Base-by-base conservation (phyloP, 768 basidiomycete species). In the Boletus subparvulus region DNA sequence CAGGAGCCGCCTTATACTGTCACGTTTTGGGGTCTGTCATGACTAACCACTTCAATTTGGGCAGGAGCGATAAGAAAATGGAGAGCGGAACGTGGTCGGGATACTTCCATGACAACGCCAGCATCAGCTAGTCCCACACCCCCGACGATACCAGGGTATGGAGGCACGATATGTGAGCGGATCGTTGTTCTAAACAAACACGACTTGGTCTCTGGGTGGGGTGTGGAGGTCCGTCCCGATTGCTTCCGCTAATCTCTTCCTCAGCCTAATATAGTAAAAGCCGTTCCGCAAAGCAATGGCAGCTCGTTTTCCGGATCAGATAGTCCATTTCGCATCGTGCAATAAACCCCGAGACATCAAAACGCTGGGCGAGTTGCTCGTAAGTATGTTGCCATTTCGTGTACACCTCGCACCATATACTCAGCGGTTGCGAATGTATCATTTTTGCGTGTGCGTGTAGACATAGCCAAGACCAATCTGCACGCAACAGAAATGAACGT, bases 121-220 rank as follows among this genome's bases (percentile, higher is more conserved):
- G 64, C 77, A 45, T 72, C 74, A 55, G 65, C 73, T 37, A 14
- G 41, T n/a, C 40, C 54, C 50, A 45, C 46, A 39, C 2, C 37
- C 6, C 45, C 53, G 16, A 35, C 51, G 30, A 33, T 52, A 40
- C 48, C 66, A 13, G 70, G 65, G 13, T 65, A 70, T 46, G 69
- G 71, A 28, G 64, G 65, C 9, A 58, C 58, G 24, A 70, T 84
- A 49, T 91, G 91, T 65, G 90, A 95, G 73, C 88, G 90, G 54
- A 81, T 98, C 35, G 84, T 99, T 43, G 90, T 98, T 12, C 80
- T 98, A 60, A 96, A 92, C 66, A 98, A 98, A 76, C 82, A 89
- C 41, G 97, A 98, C 74, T 78, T 98, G 50, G 94, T 95, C 10
- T 85, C 94, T 41, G 78, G 83, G 64, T 90, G 90, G 85, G 94